phyloP scores from a whole-genome alignment of 257 asterid species.

The Jacaranda copaia region DNA sequence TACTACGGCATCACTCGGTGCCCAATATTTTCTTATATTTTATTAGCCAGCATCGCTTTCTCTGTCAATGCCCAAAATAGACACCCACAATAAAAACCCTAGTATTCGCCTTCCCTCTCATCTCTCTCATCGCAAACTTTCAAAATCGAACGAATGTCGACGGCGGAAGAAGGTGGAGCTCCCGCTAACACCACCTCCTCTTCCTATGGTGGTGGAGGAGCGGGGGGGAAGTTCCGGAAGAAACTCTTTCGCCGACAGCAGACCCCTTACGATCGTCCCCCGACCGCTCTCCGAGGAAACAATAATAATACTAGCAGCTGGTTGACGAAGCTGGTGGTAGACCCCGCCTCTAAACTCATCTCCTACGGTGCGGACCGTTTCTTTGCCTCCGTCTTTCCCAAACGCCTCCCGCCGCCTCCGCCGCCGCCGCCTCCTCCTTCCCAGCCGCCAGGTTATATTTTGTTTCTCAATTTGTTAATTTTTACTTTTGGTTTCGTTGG shows the following conservation, averaged over 20 bases:
- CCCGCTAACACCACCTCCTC: conserved; percentile 50
- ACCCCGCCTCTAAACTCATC: conserved; percentile 83
- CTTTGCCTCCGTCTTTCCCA: conserved; percentile 62
- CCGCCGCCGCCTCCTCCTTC: conserved; percentile 58
- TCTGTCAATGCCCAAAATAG: conserved; percentile 19
- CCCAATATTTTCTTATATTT: background rate
- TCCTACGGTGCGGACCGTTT: conserved; percentile 74
- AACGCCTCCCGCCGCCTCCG: conserved; percentile 60
- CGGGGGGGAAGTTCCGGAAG: conserved; percentile 84
- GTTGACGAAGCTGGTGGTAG: conserved; percentile 77
- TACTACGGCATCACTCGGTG: background rate
- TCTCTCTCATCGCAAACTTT: conserved; percentile 38
- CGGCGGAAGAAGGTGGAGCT: conserved; percentile 67
- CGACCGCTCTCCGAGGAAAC: conserved; percentile 42
- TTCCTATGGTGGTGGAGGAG: conserved; percentile 65
- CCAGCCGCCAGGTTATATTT: conserved; percentile 56
- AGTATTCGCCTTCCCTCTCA: conserved; percentile 40
- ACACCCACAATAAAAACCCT: conserved; percentile 51
- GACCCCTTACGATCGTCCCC: conserved; percentile 92
- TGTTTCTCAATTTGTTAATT: background rate
- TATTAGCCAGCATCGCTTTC: conserved; percentile 2
- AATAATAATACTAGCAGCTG: conserved; percentile 54
- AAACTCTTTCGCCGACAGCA: conserved; percentile 60
- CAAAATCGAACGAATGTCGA: conserved; percentile 62
- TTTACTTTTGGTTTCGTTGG: background rate